Conservation (phyloP, 164 flowering plant genomes). For the Magnolia changhungtana region DNA sequence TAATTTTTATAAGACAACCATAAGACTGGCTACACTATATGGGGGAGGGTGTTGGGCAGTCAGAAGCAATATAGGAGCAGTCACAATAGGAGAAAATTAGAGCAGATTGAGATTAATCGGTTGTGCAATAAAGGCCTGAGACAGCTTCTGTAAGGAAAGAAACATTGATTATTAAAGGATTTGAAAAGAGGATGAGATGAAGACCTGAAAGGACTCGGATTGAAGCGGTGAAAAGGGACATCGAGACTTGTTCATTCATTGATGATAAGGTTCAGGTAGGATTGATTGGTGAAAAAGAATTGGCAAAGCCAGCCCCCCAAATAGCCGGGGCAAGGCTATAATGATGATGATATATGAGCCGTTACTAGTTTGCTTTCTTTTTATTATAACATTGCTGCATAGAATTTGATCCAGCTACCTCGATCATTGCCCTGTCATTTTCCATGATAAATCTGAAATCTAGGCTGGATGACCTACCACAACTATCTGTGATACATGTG, state of each 20-base stretch:
- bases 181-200: background rate
- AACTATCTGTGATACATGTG: background rate
- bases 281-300: background rate
- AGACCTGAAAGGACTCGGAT: background rate
- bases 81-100: no score
- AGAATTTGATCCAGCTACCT: background rate
- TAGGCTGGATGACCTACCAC: background rate
- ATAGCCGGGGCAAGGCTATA: background rate
- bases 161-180: no score
- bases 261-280: background rate
- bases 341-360: no score
- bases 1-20: no score
- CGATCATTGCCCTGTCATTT: background rate
- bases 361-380: background rate
- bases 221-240: background rate
- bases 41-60: no score
- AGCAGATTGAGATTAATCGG: no score
- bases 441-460: background rate
- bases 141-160: no score
- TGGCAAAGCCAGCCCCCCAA: background rate
- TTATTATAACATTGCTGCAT: background rate
- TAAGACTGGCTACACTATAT: no score
- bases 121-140: no score
- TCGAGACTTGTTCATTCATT: background rate
- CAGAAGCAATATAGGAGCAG: no score